A percentile compares a stretch with the other conserved stretches of the same genome.
phyloP scores from a whole-genome alignment of 163 green algal species.

The Coccomyxa subellipsoidea region DNA sequence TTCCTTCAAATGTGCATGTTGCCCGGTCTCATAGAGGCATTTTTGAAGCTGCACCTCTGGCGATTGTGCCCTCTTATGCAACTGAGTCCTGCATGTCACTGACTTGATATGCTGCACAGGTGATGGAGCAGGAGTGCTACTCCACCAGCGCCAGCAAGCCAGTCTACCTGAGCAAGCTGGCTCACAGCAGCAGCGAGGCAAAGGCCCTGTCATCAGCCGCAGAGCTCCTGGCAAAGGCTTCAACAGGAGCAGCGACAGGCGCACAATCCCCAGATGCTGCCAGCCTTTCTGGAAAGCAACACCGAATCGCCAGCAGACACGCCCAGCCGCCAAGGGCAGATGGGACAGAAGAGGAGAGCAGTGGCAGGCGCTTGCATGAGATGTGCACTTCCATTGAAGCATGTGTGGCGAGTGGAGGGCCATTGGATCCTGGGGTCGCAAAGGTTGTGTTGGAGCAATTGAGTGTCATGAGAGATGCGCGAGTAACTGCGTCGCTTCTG shows the following conservation, averaged over 20 bases:
- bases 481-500: neutral
- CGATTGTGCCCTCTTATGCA: too few relatives aligned
- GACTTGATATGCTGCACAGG: too few relatives aligned
- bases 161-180: neutral
- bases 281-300: neutral
- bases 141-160: neutral
- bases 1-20: too few relatives aligned
- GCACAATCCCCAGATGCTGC: neutral
- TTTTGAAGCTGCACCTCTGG: too few relatives aligned
- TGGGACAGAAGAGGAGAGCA: neutral
- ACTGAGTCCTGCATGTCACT: too few relatives aligned
- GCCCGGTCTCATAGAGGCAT: too few relatives aligned
- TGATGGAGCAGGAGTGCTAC: neutral
- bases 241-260: neutral
- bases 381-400: neutral
- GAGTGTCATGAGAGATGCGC: neutral
- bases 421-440: neutral
- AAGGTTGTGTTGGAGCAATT: neutral
- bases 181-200: neutral
- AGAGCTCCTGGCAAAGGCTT: neutral
- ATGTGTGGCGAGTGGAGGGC: neutral
- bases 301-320: neutral
- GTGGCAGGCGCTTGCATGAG: neutral
- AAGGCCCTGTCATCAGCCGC: neutral
- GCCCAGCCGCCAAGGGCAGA: neutral